Evolutionary conservation across 768 basidiomycete genomes (phyloP).

Genomic region (Lentinus brumalis): DNA sequence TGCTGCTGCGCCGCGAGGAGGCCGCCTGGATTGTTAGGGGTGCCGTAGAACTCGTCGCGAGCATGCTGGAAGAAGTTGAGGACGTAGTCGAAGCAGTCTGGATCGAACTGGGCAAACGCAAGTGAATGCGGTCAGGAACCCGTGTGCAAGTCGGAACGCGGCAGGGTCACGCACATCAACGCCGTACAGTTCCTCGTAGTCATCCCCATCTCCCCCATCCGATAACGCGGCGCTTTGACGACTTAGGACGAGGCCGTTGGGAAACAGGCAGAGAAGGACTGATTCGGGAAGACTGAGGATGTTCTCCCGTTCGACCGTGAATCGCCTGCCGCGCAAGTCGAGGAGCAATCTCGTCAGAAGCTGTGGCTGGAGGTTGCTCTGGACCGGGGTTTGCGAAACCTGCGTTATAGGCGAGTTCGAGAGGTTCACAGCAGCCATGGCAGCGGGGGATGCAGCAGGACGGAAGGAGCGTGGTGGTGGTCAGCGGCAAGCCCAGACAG

Average conservation of each 20-base stretch:
- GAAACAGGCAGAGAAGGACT: constrained; percentile 93
- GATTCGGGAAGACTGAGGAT: constrained; percentile 99
- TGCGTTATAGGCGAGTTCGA: constrained; percentile 48
- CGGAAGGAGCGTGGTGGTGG: constrained; percentile 7
- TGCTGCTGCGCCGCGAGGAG: constrained; percentile 79
- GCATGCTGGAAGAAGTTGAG: constrained; percentile 89
- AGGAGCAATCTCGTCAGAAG: constrained; percentile 86
- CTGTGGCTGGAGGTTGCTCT: constrained; percentile 80
- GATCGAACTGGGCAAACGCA: constrained; percentile 75
- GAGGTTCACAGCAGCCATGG: constrained; percentile 30
- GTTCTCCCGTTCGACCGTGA: constrained; percentile 95
- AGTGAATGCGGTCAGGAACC: constrained; percentile 5
- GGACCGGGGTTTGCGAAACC: constrained; percentile 61
- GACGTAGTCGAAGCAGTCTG: constrained; percentile 93
- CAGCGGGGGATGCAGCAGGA: neutral
- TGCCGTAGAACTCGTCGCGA: constrained; percentile 91
- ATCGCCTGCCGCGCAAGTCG: constrained; percentile 88
- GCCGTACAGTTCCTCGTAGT: constrained; percentile 90
- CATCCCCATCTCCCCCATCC: constrained; percentile 73
- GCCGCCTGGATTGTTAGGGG: constrained; percentile 60
- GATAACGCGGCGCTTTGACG: constrained; percentile 78
- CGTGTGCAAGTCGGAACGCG: constrained; percentile 5
- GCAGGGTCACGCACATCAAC: constrained; percentile 78
- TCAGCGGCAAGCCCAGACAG: constrained; percentile 9
- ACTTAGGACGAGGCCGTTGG: constrained; percentile 93